Evolutionary conservation across 208 protist genomes (phyloP), one percentile per base, ranked within the genome.

Genomic region (Leishmania mexicana): DNA sequence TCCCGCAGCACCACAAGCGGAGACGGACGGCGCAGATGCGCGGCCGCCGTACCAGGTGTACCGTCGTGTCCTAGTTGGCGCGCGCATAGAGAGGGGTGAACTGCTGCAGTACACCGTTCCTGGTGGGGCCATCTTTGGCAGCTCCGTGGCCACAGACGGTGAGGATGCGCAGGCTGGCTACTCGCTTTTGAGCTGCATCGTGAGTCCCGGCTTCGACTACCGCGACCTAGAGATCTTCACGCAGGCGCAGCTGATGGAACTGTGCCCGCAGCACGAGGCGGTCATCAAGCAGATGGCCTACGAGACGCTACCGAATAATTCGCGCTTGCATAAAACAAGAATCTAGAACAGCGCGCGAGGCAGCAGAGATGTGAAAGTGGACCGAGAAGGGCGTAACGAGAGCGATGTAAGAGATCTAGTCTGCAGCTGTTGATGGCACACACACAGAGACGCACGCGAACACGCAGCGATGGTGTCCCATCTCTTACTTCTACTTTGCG

Each of bases 171-270:
- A 68, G 53, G 74, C 31, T 1, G 87, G 87, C 38, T 92, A 86
- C 82, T 80, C 87, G 1, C 83, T 92, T 5, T 83, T 94, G 62
- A 90, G 90, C 73, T 94, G 90, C 80, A 72, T 88, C 54, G 87
- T 90, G 40, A 88, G 81, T 35, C 88, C 90, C 47, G 87, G 87
- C 0, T 90, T 92, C 75, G 81, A 89, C 60, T 89, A 79, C 70
- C 64, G 19, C 15, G 87, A 90, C 74, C 92, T 90, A 77, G 88
- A 93, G 54, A 74, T 94, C 6, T 92, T 92, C 78, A 94, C 88
- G 51, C 87, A 90, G 68, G 79, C 68, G 42, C 81, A 92, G 38
- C 78, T 93, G 57, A 81, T 90, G 76, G 47, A 72, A 24, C 38
- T 90, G 24, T 92, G 86, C 81, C 90, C 90, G 24, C 80, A 90